Evolutionary conservation across 2,329 filamentous ascomycete species (phyloP), one percentile per base, ranked within the genome.

Genomic region (Trichoderma koningiopsis): DNA sequence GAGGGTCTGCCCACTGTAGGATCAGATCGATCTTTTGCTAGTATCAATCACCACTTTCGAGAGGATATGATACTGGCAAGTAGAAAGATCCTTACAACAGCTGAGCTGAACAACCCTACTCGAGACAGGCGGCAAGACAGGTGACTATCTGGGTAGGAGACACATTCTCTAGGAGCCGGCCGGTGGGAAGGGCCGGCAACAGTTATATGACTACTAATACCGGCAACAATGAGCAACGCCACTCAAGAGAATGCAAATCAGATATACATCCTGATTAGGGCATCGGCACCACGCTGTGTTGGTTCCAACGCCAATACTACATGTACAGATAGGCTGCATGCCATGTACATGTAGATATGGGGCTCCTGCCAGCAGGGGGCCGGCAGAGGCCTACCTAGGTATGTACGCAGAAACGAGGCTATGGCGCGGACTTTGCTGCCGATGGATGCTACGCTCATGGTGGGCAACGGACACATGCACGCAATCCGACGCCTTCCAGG

Each of bases 401-500:
- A 27, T 27, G 27, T 27, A 27, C 27, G 27, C 29, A 22, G 11
- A n/a, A 33, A 24, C 33, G 37, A 47, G 59, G 59, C 59, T 47
- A 61, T 29, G 29, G n/a, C 49, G 59, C 29, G 22, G 57, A 43
- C 35, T 22, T 27, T 52, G 55, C 40, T 29, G 31, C n/a, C 57
- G 57, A 59, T 27, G 63, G 55, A 67, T 67, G 63, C 55, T 52
- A 67, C 63, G n/a, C 61, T 58, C 52, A 58, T 59, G 53, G 63
- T 67, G 63, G 63, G 63, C 35, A 6, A 35, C 35, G 27, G 22
- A 59, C 33, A 59, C 57, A 16, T 57, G 40, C 63, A n/a, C 27
- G 35, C 35, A 58, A 66, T 66, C 63, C 47, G 33, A 37, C 47
- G 8, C 27, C 40, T 37, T 40, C n/a, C 31, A 10, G 37, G 31